Percentiles rank a stretch among this genome's conserved stretches.
These are phyloP conservation scores for Pseudocercospora fuligena DNA, from an alignment of 2,329 filamentous ascomycete species.

Conservation along the genomic window DNA sequence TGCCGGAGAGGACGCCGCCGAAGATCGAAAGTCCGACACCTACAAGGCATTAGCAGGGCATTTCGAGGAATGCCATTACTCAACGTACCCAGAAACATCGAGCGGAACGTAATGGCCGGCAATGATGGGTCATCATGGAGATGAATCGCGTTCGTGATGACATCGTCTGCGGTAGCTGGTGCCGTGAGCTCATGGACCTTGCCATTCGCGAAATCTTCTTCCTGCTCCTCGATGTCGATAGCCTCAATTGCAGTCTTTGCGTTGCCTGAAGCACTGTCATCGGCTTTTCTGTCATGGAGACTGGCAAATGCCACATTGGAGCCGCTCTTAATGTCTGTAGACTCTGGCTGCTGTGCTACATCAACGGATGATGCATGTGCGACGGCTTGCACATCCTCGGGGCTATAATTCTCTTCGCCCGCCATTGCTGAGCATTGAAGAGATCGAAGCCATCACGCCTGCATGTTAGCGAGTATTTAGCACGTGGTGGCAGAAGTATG, in stretches of 20 bases:
- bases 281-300: neutral
- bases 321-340: neutral
- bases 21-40: neutral
- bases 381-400: neutral
- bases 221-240: neutral
- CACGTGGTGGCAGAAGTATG: neutral
- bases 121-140: conserved; percentile 2
- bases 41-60: neutral
- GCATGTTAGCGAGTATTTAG: neutral
- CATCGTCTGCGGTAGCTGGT: neutral
- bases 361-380: neutral
- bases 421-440: neutral
- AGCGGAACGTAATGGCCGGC: neutral
- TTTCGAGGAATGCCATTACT: neutral
- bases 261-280: neutral
- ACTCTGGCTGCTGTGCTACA: neutral
- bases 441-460: neutral
- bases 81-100: conserved; percentile 4
- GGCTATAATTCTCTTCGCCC: neutral
- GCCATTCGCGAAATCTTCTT: neutral
- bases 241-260: neutral
- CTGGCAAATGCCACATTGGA: neutral
- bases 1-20: conserved; percentile 7
- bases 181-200: conserved; percentile 6
- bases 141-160: conserved; percentile 3